Evolutionary conservation across 1,284 basidiomycete genomes (phyloP).

Genomic region (Ustilago trichophora): DNA sequence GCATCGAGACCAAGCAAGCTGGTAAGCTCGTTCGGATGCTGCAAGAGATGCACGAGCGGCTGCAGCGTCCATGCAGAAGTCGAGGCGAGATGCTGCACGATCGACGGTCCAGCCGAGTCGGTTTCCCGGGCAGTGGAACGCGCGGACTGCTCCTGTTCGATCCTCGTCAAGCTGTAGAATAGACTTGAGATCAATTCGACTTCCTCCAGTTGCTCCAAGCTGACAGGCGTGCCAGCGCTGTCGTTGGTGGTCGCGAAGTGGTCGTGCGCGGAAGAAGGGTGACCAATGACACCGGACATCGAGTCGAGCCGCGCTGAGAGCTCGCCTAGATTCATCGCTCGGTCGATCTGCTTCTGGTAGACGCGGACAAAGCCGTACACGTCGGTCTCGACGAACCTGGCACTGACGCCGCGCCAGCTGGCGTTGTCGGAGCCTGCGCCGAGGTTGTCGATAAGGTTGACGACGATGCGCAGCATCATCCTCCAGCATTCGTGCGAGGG

Average conservation of each 20-base stretch:
- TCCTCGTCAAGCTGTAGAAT: constrained; percentile 42
- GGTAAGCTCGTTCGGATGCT: constrained; percentile 86
- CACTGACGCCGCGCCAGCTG: constrained; percentile 69
- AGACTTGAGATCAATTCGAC: constrained; percentile 43
- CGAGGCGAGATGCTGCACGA: constrained; percentile 22
- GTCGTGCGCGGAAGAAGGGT: constrained; percentile 70
- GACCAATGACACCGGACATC: constrained; percentile 71
- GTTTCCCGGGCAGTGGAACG: background rate
- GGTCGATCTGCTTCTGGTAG: constrained; percentile 80
- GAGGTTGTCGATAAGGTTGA: constrained; percentile 75
- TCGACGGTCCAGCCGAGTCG: constrained; percentile 8
- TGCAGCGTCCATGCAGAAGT: constrained; percentile 70
- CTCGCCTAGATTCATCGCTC: constrained; percentile 77
- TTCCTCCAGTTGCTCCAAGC: constrained; percentile 51
- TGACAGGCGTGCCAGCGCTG: constrained; percentile 6
- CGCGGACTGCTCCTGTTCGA: constrained; percentile 22
- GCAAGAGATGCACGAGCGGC: constrained; percentile 85
- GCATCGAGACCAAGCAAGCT: constrained; percentile 76
- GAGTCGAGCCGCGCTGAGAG: constrained; percentile 66
- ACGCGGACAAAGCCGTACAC: constrained; percentile 85
- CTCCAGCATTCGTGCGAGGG: constrained; percentile 84
- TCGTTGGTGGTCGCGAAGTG: background rate
- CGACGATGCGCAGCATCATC: constrained; percentile 81
- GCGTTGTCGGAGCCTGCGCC: constrained; percentile 26
- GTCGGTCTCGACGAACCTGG: constrained; percentile 85